A percentile compares a stretch with the other conserved stretches of the same genome.
phyloP scores from a whole-genome alignment of 768 basidiomycete genomes.

The Cyclocybe aegerita region DNA sequence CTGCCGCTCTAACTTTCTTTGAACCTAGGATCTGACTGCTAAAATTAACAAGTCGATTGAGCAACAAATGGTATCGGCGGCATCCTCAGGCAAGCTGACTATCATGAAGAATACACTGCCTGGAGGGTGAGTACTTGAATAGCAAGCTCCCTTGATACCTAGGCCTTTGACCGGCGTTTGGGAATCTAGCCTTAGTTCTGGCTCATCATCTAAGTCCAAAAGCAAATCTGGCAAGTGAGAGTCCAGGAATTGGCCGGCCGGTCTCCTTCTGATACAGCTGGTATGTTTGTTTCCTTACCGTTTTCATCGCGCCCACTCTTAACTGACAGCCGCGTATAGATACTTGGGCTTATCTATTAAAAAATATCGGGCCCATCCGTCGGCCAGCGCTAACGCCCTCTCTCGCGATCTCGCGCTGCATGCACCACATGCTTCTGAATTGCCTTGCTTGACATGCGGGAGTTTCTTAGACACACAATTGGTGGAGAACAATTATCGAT shows the following conservation, averaged over 20 bases:
- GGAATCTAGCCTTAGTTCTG: not conserved
- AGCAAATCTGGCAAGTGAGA: slow-evolving; percentile 16
- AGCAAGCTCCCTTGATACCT: too few relatives aligned
- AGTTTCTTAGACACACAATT: too few relatives aligned
- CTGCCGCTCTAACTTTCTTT: not conserved
- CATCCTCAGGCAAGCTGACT: slow-evolving; percentile 85
- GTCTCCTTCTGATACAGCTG: not conserved
- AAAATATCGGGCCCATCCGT: not conserved
- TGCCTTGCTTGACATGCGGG: too few relatives aligned
- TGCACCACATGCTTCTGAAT: not conserved
- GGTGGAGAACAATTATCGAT: too few relatives aligned
- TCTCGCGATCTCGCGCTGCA: slow-evolving; percentile 1
- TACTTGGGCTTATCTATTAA: slow-evolving; percentile 1
- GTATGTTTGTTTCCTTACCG: not conserved
- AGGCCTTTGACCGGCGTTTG: not conserved
- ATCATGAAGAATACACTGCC: slow-evolving; percentile 78
- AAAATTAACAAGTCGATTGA: slow-evolving; percentile 94
- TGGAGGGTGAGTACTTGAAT: slow-evolving; percentile 35
- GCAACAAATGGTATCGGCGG: slow-evolving; percentile 85
- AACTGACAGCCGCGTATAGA: not conserved
- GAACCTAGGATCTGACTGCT: slow-evolving; percentile 70
- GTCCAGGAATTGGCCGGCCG: not conserved
- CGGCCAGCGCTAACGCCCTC: slow-evolving; percentile 7
- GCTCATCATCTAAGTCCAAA: slow-evolving; percentile 13
- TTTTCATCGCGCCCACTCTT: not conserved